Base-by-base conservation (phyloP, 805 yeast genomes). In the Suhomyces prunicola region DNA sequence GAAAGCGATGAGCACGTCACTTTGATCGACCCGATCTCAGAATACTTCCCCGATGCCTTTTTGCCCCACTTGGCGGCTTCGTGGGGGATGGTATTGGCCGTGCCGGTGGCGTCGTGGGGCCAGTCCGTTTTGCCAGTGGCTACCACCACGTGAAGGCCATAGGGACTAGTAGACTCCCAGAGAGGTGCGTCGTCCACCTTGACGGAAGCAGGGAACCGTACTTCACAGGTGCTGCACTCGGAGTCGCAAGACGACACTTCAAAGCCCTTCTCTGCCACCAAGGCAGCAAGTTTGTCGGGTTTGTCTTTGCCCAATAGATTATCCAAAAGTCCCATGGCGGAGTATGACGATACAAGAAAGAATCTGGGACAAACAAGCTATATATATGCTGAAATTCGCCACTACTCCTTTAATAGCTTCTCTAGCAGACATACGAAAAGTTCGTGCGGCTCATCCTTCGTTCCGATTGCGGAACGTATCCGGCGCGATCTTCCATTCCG, bases 91-190 rank as follows among this genome's bases (percentile, higher is more conserved):
- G 84, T 73, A 3, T 73, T 69, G 23, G 63, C 50, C 12, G 50
- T 63, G 29, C 78, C 81, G 8, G 76, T 74, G 2, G 96, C 89
- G 62, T 88, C 88, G 56, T 83, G 93, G 13, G 71, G 73, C 99
- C 99, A 93, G 68, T 93, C 96, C 0, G 81, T 65, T 59, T 85
- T 84, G 9, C 94, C 96, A 0, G 97, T 91, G 2, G 97, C 87
- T 0, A 92, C 85, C 33, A 93, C 70, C 22, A 90, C 72, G 59
- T 92, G 97, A 23, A 87, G 64, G 2, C 84, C 86, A 44, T 83
- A 84, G 0, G 88, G 84, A 56, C 79, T 80, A 0, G 96, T 84
- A 5, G 92, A 77, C 54, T 87, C 85, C 82, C 88, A 90, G 27
- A 91, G 63, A 61, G 74, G 51, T 19, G 64, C 73, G 26, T 65